A percentile compares a stretch with the other conserved stretches of the same genome.
These are phyloP conservation scores for Lepidopterella palustris DNA, from an alignment of 495 filamentous ascomycete species.

Conservation along the genomic window DNA sequence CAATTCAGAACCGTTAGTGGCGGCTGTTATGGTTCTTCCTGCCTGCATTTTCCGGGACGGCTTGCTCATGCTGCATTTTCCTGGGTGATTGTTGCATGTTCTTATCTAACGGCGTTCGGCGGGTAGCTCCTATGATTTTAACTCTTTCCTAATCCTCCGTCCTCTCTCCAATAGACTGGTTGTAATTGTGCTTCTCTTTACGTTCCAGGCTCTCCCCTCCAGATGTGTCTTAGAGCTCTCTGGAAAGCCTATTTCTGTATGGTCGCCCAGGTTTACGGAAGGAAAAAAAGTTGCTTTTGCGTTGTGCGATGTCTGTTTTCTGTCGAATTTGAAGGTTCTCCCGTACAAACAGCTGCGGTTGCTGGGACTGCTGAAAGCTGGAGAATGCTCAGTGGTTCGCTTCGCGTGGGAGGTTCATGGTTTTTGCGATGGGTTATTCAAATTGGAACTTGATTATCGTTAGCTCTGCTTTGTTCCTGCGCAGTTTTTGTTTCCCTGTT, in stretches of 20 bases:
- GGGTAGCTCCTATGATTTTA: not conserved
- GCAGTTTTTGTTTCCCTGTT: no score
- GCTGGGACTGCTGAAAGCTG: not conserved
- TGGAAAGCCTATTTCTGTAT: not conserved
- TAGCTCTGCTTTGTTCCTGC: no score
- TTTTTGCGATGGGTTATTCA: no score
- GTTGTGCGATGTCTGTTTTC: not conserved
- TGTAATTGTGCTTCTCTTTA: slow-evolving; percentile 7
- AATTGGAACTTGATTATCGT: no score
- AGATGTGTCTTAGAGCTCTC: slow-evolving; percentile 3
- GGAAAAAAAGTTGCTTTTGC: slow-evolving; percentile 5
- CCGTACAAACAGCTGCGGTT: not conserved
- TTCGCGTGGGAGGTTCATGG: no score
- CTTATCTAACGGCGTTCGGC: not conserved
- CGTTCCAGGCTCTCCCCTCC: slow-evolving; percentile 2
- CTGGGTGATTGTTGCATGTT: slow-evolving; percentile 7
- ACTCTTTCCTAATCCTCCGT: not conserved
- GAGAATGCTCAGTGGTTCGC: no score
- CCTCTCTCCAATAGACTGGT: slow-evolving; percentile 4
- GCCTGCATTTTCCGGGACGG: slow-evolving; percentile 3
- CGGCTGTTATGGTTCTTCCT: not conserved
- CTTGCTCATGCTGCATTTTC: slow-evolving; percentile 8
- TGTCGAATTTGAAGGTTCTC: not conserved
- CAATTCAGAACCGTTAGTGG: not conserved
- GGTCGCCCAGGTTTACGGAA: not conserved